Evolutionary conservation across 139 green algal species (phyloP), one percentile per base, ranked within the genome.

Genomic region (Chlamydomonas urium): DNA sequence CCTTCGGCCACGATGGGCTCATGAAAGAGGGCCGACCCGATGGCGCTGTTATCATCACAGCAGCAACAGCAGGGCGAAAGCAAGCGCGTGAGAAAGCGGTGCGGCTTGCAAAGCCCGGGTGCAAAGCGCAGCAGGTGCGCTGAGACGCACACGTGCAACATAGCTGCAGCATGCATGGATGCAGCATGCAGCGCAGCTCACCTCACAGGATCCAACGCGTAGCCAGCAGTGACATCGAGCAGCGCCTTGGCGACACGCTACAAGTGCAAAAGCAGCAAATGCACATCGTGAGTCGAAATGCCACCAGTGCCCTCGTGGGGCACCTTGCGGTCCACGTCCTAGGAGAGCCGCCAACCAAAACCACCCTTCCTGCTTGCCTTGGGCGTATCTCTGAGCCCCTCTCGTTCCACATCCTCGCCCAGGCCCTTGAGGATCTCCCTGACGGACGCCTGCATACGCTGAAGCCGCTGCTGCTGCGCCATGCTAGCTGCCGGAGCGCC

Each of bases 191-290:
- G 19, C 23, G 4, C 33, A 26, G 28, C 62, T 65, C 66, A 91
- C 85, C 73, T 86, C 1, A 70, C 62, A 28, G 83, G 65, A 28
- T 86, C 80, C 50, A 89, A 71, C 3, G 67, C 48, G 47, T 88
- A 92, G n/a, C 89, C 88, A 4, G 62, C 47, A 2, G 86, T 92
- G 42, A 90, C 87, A 71, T 93, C 90, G n/a, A 92, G 47, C 73
- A 92, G 84, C 2, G 93, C 93, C 74, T 97, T 96, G 4, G 91
- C 92, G 5, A 98, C 93, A 2, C 93, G 77, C 91, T 97, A 87
- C 80, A 81, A 45, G 19, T 45, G 28, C 19, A 65, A 65, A 65
- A 8, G 38, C 31, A 21, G 31, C 60, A 63, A 63, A 32, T 31
- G 14, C n/a, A 63, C 53, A 17, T 32, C n/a, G 26, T 8, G 17